phyloP scores from a whole-genome alignment of 2,329 filamentous ascomycete species.

The Aspergillus sp. region DNA sequence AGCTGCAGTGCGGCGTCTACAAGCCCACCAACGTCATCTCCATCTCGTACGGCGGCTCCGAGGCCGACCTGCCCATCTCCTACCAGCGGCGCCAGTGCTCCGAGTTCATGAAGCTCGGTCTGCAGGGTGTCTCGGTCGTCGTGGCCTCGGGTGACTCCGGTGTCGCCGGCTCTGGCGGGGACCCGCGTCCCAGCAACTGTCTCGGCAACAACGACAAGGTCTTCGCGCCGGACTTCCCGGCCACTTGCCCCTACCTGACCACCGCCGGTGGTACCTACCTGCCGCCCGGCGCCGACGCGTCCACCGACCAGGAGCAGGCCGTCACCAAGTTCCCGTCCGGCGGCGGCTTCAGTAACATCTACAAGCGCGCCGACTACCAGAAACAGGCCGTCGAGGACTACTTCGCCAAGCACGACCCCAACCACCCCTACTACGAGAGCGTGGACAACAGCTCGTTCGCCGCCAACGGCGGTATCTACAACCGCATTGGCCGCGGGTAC shows the following conservation, averaged over 20 bases:
- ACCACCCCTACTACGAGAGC: constrained; percentile 24
- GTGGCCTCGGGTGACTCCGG: constrained; percentile 43
- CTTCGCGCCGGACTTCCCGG: constrained; percentile 33
- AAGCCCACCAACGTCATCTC: constrained; percentile 47
- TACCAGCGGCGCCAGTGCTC: constrained; percentile 34
- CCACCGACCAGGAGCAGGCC: constrained; percentile 22
- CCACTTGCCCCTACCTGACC: constrained; percentile 28
- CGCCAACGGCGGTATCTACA: constrained; percentile 23
- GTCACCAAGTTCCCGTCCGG: constrained; percentile 32
- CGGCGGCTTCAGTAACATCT: constrained; percentile 39
- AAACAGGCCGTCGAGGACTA: constrained; percentile 29
- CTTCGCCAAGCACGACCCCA: constrained; percentile 17
- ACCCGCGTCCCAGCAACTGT: constrained; percentile 25
- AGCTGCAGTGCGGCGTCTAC: constrained; percentile 41
- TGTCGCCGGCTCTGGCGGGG: constrained; percentile 26
- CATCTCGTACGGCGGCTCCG: constrained; percentile 28
- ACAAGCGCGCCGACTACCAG: constrained; percentile 34
- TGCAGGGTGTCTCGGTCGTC: constrained; percentile 40
- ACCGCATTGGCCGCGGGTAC: constrained; percentile 26
- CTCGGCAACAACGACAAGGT: constrained; percentile 25
- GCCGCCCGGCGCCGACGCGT: constrained; percentile 17
- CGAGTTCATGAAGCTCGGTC: constrained; percentile 44
- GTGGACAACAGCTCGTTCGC: constrained; percentile 25
- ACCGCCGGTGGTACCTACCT: constrained; percentile 34
- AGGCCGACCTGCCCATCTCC: constrained; percentile 25